Evolutionary conservation across 371 early-diverging fungal species (phyloP), one percentile per base, ranked within the genome.

Genomic region (Massospora cicadina): DNA sequence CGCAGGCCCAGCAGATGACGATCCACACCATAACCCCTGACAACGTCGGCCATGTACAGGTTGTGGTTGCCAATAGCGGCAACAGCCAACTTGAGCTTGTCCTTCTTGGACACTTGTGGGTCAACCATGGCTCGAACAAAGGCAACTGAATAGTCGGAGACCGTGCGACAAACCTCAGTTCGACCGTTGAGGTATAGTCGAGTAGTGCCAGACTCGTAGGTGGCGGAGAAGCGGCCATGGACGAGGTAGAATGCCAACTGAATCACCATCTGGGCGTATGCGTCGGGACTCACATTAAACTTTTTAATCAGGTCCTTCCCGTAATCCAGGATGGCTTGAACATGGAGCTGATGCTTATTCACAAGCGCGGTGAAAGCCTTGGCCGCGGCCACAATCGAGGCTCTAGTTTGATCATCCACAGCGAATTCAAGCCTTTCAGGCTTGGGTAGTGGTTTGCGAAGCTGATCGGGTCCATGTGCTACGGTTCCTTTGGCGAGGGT

Each of bases 191-290:
- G 84, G 79, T 87, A 95, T 74, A 82, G 88, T 67, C 91, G 81
- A 55, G 91, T 91, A 75, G 88, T 88, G 30, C 88, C 94, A 66
- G 88, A 83, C 72, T 95, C 97, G 71, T 96, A 96, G 12, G 97
- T 96, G 10, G 93, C 86, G 30, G 80, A 75, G 66, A 73, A 74
- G 21, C 67, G 68, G 31, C 90, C 89, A 71, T 90, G 83, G 79
- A 89, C 85, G 74, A 88, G 90, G 78, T 81, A 91, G 75, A 92
- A 93, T 17, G 94, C 96, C 57, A 95, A 79, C 77, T 97, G 96
- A 66, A 97, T 89, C 29, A 87, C 83, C 93, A 97, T 91, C 74
- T 97, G 96, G 33, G 81, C 84, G 68, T 81, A 97, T 28, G 95
- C 92, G 69, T 97, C 98, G 26, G 98, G 98, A 2, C 83, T 81